Conservation (phyloP, 441 rosid genomes). For the Erodium trifolium region DNA sequence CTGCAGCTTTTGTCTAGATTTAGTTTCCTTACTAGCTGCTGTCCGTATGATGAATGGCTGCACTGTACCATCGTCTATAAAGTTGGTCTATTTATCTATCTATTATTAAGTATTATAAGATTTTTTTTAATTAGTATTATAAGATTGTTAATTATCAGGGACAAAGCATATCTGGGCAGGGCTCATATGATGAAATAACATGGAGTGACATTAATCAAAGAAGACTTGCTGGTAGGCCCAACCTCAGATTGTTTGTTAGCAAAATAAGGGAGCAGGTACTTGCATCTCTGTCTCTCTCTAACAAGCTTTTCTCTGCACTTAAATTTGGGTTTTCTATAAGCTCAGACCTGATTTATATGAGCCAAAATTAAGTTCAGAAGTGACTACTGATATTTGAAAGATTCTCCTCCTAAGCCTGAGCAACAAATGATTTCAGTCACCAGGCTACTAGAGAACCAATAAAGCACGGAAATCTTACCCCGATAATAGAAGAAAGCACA, state of each 20-base stretch:
- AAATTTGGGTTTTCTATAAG: neutral
- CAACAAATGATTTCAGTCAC: neutral
- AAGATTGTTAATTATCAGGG: constrained; percentile 30
- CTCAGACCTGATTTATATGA: neutral
- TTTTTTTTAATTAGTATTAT: too few species aligned
- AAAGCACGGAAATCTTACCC: neutral
- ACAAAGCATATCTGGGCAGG: constrained; percentile 22
- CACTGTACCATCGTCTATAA: neutral
- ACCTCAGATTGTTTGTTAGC: constrained; percentile 45
- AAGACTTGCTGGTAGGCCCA: constrained; percentile 39
- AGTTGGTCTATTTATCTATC: neutral
- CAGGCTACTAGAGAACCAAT: neutral
- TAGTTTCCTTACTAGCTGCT: neutral
- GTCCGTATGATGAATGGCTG: neutral
- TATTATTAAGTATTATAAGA: neutral
- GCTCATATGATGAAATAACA: constrained; percentile 34
- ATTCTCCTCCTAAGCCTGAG: neutral
- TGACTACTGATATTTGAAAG: neutral
- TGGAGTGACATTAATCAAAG: constrained; percentile 22
- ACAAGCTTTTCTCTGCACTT: neutral
- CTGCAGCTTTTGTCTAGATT: neutral
- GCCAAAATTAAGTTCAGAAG: neutral
- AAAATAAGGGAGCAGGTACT: constrained; percentile 68
- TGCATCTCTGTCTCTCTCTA: neutral
- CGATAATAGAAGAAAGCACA: neutral